Evolutionary conservation across 202 grass and related monocot genomes (phyloP).

Genomic region (Carex arenaria): DNA sequence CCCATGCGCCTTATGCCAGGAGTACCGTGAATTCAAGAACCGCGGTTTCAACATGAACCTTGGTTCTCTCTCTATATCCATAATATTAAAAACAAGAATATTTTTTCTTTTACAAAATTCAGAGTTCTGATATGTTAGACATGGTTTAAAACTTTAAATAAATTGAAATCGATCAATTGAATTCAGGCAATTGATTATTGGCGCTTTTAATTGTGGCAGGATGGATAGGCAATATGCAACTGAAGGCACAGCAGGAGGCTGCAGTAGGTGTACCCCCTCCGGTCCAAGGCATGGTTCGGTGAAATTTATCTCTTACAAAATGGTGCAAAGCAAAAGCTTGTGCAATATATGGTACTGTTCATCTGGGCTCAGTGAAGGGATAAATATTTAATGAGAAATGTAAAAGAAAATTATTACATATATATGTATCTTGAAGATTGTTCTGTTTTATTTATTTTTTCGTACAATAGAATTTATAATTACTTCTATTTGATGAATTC

Average conservation of each 20-base stretch:
- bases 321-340: conserved; percentile 1
- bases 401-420: neutral
- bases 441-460: neutral
- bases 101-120: neutral
- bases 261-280: neutral
- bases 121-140: neutral
- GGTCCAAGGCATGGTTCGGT: conserved; percentile 9
- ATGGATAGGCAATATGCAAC: conserved; percentile 17
- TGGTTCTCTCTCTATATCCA: conserved; percentile 25
- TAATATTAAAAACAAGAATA: neutral
- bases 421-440: neutral
- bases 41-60: conserved; percentile 51
- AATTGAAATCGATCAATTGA: neutral
- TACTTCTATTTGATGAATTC: neutral
- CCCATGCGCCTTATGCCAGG: conserved; percentile 52
- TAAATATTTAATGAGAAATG: neutral
- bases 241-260: neutral
- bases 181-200: neutral
- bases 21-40: conserved; percentile 61
- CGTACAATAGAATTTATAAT: neutral
- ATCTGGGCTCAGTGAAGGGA: neutral
- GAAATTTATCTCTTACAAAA: neutral
- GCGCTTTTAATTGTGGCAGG: neutral
- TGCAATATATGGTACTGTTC: neutral
- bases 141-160: neutral